Evolutionary conservation across 2,329 filamentous ascomycete genomes (phyloP), one percentile per base, ranked within the genome.

Genomic region (Xylaria sp.): DNA sequence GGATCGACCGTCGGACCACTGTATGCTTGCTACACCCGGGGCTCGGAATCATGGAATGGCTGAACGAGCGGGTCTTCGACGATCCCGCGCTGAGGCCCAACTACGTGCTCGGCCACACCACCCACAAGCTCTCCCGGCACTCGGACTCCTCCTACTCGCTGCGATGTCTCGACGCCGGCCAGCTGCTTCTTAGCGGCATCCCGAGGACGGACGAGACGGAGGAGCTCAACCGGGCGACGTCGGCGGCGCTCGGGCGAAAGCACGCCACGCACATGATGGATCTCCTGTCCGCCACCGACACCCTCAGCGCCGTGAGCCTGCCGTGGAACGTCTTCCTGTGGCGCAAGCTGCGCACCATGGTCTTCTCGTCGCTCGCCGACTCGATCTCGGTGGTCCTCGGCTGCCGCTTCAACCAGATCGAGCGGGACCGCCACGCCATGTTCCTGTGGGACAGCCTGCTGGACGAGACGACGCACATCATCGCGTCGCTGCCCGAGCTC

Each of bases 371-470:
- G 44, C 80, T 94, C 22, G 84, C 95, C 50, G 92, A 96, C 60
- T 87, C 93, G 0, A 77, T 97, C 4, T 92, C 91, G 3, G 87
- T 90, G 1, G 76, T 96, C 7, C 80, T 95, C 47, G 89, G 95
- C 63, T 84, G 87, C 63, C 80, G 83, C 22, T 96, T 95, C 68
- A 84, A 88, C 40, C 78, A 85, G 43, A 72, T 97, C 0, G 73
- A 89, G 7, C 80, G 82, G 64, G 92, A 92, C 71, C 79, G 78
- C 57, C 76, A 83, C 38, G 79, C 90, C 0, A 83, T 83, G 16
- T 78, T 81, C 39, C 79, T 90, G 40, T 88, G 93, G 73, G 80
- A 87, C 39, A 75, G 87, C 26, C 79, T 97, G 2, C 74, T 96
- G 2, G 76, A 81, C 9, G 94, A 99, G 71, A 87, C 92, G 7